Conservation (phyloP, 495 filamentous ascomycete genomes). For the Talaromyces stipitatus region DNA sequence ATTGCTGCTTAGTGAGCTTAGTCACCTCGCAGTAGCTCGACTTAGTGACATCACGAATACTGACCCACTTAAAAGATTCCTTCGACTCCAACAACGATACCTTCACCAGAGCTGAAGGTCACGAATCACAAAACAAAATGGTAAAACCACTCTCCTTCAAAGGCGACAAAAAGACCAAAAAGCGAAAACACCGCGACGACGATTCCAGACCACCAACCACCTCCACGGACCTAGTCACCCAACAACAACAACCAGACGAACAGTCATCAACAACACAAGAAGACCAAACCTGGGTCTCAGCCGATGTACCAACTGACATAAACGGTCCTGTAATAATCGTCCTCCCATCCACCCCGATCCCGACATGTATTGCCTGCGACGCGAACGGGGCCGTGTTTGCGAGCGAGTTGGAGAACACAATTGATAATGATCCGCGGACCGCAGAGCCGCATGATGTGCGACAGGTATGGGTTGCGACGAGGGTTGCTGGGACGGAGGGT, state of each 20-base stretch:
- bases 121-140: constrained; percentile 24
- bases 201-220: constrained; percentile 29
- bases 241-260: constrained; percentile 16
- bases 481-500: constrained; percentile 70
- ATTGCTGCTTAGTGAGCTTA: background rate
- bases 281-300: constrained; percentile 86
- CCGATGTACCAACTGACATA: constrained; percentile 67
- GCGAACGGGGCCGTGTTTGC: constrained; percentile 77
- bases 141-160: constrained; percentile 89
- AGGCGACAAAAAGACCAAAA: constrained; percentile 92
- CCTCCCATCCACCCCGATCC: constrained; percentile 53
- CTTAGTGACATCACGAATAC: background rate
- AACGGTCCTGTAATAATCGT: constrained; percentile 78
- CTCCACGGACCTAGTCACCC: constrained; percentile 21
- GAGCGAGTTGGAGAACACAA: constrained; percentile 69
- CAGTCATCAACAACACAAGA: constrained; percentile 38
- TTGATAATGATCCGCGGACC: constrained; percentile 66
- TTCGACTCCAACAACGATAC: background rate
- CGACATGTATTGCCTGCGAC: constrained; percentile 74
- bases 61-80: background rate
- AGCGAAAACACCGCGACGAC: constrained; percentile 58
- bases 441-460: constrained; percentile 92
- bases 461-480: constrained; percentile 90
- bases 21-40: no score
- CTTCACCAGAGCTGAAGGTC: background rate